A percentile compares a stretch with the other conserved stretches of the same genome.
Conservation (phyloP, 495 filamentous ascomycete genomes). For the Sporormia fimetaria region DNA sequence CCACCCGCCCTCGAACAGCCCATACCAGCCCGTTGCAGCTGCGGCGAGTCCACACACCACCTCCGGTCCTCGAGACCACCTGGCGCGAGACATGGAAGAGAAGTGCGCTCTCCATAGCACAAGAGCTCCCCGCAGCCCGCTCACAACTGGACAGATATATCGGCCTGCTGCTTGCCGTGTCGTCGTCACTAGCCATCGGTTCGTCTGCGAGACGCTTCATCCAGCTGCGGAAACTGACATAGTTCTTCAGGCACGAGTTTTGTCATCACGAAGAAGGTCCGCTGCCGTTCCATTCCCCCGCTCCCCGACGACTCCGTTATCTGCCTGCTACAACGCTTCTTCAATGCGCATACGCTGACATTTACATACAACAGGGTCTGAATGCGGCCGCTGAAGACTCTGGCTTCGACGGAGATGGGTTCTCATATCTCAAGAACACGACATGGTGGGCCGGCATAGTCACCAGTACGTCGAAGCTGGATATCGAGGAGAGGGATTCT, state of each 20-base stretch:
- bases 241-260: slow-evolving; percentile 64
- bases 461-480: slow-evolving; percentile 48
- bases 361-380: slow-evolving; percentile 50
- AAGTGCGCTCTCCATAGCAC: slow-evolving; percentile 55
- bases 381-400: slow-evolving; percentile 79
- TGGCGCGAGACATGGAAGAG: too few species aligned
- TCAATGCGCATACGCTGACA: slow-evolving; percentile 6
- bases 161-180: slow-evolving; percentile 77
- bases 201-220: slow-evolving; percentile 32
- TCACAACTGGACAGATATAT: slow-evolving; percentile 58
- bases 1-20: too few species aligned
- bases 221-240: slow-evolving; percentile 24
- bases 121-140: too few species aligned
- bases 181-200: slow-evolving; percentile 90
- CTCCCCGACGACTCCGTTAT: not conserved
- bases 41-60: too few species aligned
- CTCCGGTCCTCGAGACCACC: too few species aligned
- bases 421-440: slow-evolving; percentile 80
- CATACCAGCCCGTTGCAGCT: too few species aligned
- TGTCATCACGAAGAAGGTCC: slow-evolving; percentile 85
- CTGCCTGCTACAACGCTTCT: not conserved
- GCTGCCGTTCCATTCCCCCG: slow-evolving; percentile 18
- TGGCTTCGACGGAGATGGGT: slow-evolving; percentile 95
- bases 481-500: not conserved
- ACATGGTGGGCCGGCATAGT: slow-evolving; percentile 92